Base-by-base conservation (phyloP, 1,139 yeast genomes). In the Suhomyces kunorum region DNA sequence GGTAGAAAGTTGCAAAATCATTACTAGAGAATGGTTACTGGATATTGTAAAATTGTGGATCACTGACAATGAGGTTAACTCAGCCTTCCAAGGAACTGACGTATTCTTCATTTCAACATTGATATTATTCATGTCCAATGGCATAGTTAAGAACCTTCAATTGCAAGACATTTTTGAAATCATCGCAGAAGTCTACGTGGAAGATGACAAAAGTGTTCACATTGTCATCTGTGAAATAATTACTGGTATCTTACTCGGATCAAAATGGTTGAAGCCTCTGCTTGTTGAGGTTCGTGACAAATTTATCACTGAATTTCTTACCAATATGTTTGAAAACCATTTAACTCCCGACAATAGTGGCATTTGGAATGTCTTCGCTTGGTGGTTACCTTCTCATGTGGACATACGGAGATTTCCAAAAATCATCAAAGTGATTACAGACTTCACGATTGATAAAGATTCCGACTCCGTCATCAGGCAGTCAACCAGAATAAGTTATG, bases 341-440 rank as follows among this genome's bases (percentile, higher is more conserved):
- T 63, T 92, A 43, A 78, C 88, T 1, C 95, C 90, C 3, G 95
- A 90, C 32, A 85, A 84, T 6, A 64, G 77, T 34, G 78, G 76
- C 14, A 81, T 87, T 36, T 92, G 98, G 98, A 73, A 73, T 35
- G 76, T 88, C 0, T 79, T 87, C 44, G 69, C 85, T 4, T 81
- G 89, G 83, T 82, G 89, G 85, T 55, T 82, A 1, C 86, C 90
- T 0, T 61, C 81, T 3, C 79, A 79, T 50, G 66, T 76, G 23
- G 95, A 87, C 59, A 55, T 75, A 38, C 74, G 96, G 55, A 72
- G 96, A 46, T 75, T 81, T 46, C 80, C 83, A 11, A 68, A 73
- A 7, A 58, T 88, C 6, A 64, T 74, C 13, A 58, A 65, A 17
- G 65, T 70, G 20, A 62, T 87, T 11, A 61, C 77, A 12, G 65